phyloP scores from a whole-genome alignment of 2,329 filamentous ascomycete species.

The Pezicula radicicola region DNA sequence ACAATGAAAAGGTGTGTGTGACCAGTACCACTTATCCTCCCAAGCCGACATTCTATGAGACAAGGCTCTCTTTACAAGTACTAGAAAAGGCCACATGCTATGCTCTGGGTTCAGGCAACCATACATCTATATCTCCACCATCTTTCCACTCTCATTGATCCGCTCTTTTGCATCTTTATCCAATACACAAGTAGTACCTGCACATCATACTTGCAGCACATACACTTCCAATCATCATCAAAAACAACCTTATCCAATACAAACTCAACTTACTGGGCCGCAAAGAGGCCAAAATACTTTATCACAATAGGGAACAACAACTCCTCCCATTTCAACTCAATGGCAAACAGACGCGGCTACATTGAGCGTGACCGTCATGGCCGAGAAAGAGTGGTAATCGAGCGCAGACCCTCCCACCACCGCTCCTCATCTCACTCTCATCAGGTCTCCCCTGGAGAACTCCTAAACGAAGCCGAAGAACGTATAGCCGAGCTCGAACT shows the following conservation, averaged over 20 bases:
- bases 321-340: slow-evolving; percentile 5
- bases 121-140: slow-evolving; percentile 7
- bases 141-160: slow-evolving; percentile 12
- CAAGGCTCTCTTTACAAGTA: slow-evolving; percentile 8
- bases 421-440: slow-evolving; percentile 5
- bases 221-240: slow-evolving; percentile 5
- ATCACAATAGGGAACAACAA: slow-evolving; percentile 17
- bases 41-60: slow-evolving; percentile 7
- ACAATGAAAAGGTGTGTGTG: slow-evolving; percentile 6
- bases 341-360: slow-evolving; percentile 12
- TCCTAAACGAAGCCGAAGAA: slow-evolving; percentile 16
- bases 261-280: slow-evolving; percentile 1
- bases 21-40: background rate
- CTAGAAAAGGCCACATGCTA: background rate
- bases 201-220: slow-evolving; percentile 11
- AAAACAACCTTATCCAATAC: background rate
- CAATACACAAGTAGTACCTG: slow-evolving; percentile 5
- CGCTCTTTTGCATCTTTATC: slow-evolving; percentile 9
- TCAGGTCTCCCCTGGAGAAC: slow-evolving; percentile 6
- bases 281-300: slow-evolving; percentile 2
- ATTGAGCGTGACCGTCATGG: slow-evolving; percentile 17
- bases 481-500: slow-evolving; percentile 9
- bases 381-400: slow-evolving; percentile 14
- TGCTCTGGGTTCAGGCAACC: slow-evolving; percentile 8
- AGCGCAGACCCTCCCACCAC: slow-evolving; percentile 4